Conservation (phyloP, 371 early-diverging fungal genomes). For the Mortierella sp. region DNA sequence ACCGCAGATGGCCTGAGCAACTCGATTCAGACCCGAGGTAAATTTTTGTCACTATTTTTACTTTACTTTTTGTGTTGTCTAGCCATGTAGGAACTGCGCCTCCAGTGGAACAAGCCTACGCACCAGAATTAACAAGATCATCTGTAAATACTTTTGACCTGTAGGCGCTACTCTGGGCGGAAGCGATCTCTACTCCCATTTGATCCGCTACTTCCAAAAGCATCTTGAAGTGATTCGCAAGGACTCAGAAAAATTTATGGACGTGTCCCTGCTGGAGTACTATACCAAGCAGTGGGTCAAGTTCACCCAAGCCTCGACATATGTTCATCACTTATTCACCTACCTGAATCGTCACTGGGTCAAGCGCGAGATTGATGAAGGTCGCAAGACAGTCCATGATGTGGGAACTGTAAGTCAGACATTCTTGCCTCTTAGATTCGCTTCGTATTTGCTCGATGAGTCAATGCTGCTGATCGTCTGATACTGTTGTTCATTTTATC, state of each 20-base stretch:
- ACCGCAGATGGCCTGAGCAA: slow-evolving; percentile 36
- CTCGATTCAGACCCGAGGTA: slow-evolving; percentile 57
- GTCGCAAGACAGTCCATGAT: slow-evolving; percentile 90
- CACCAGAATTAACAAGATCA: not conserved
- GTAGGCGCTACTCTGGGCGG: slow-evolving; percentile 86
- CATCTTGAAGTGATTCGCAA: slow-evolving; percentile 69
- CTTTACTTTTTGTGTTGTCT: not conserved
- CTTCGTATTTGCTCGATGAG: not conserved
- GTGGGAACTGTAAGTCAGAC: slow-evolving; percentile 87
- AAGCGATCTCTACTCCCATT: slow-evolving; percentile 83
- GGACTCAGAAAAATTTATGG: slow-evolving; percentile 75
- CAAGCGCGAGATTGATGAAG: slow-evolving; percentile 95
- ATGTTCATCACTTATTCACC: slow-evolving; percentile 90
- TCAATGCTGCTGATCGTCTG: not conserved
- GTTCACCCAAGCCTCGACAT: slow-evolving; percentile 87
- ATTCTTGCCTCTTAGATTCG: not conserved
- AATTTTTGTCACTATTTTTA: not conserved
- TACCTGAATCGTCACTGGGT: slow-evolving; percentile 98
- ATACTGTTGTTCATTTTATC: not conserved
- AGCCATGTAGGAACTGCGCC: slow-evolving; percentile 19
- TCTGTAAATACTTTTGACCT: not conserved
- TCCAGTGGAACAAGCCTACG: not conserved
- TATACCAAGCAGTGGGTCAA: slow-evolving; percentile 92
- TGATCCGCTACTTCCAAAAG: slow-evolving; percentile 79
- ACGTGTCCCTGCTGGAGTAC: slow-evolving; percentile 85